Conservation (phyloP, 2,329 filamentous ascomycete species). For the Penicillium sp. region DNA sequence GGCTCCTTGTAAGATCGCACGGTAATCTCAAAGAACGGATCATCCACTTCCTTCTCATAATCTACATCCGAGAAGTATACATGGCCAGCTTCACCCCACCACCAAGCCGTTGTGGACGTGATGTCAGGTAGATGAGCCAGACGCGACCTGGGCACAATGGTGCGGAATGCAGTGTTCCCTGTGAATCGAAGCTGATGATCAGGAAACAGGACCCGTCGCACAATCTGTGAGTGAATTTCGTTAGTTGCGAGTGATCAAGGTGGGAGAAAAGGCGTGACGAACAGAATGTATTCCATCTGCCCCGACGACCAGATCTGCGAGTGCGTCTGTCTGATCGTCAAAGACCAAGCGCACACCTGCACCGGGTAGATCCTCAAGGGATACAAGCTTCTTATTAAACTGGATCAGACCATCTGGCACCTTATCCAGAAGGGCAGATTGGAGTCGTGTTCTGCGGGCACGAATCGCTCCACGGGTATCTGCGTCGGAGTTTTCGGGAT, state of each 20-base stretch:
- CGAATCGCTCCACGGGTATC: constrained; percentile 21
- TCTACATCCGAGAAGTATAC: constrained; percentile 47
- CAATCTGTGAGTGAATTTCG: constrained; percentile 29
- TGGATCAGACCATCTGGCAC: constrained; percentile 47
- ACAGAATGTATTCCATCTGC: constrained; percentile 56
- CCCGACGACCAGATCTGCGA: constrained; percentile 51
- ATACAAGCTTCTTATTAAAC: constrained; percentile 46
- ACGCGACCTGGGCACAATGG: constrained; percentile 40
- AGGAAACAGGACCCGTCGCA: constrained; percentile 45
- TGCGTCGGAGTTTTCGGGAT: constrained; percentile 13
- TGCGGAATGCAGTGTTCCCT: constrained; percentile 52
- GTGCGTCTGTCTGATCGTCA: constrained; percentile 43
- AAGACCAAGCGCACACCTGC: constrained; percentile 47
- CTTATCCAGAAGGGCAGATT: constrained; percentile 51
- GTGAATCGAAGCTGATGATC: constrained; percentile 49
- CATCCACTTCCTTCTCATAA: constrained; percentile 19
- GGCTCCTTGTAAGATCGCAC: constrained; percentile 26
- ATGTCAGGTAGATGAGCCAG: constrained; percentile 36
- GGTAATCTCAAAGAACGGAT: constrained; percentile 44
- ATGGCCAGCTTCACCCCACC: constrained; percentile 46
- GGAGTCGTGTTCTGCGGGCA: constrained; percentile 42
- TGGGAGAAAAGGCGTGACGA: constrained; percentile 3
- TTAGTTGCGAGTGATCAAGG: background rate
- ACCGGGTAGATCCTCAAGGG: constrained; percentile 38
- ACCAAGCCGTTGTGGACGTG: constrained; percentile 42